Base-by-base conservation (phyloP, 2,329 filamentous ascomycete genomes). In the Immersiporthe knoxdaviesiana region DNA sequence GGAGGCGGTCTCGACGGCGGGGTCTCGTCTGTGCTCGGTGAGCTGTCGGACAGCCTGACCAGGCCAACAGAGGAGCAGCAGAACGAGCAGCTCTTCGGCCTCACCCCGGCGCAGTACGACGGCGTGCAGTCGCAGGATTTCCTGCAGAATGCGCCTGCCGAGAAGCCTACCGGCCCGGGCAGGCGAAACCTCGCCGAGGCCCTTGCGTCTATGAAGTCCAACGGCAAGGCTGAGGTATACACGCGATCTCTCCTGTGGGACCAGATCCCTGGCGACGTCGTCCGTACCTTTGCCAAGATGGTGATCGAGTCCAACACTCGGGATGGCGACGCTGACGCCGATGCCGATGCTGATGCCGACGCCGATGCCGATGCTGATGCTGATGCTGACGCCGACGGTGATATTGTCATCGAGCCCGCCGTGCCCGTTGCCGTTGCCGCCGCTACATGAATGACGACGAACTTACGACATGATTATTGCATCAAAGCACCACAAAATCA, bases 171-270 rank as follows among this genome's bases (percentile, higher is more conserved):
- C 59, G 90, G 87, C 76, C 86, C 87, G 75, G 87, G 88, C 74
- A 90, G 92, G 73, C 88, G 90, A 76, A 94, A 92, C 79, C 87
- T 96, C 61, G 92, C 91, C 59, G 91, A 97, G 74, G 91, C 93
- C 10, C 87, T 97, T 61, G 89, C 91, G 64, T 90, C 88, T 60
- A 93, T 97, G 89, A 90, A 93, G 74, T 88, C 86, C 75, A 84
- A 85, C 75, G 87, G 85, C 76, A 93, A 93, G 80, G 92, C 94
- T 68, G 94, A 97, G 76, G 92, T 97, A 56, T 97, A 97, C 82
- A 97, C 94, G 44, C 88, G 95, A 69, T 97, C 93, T 72, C 86
- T 98, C 71, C 89, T 98, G 69, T 97, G 93, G 93, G 94, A 97
- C 77, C 92, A 94, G 80, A 94, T 98, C 75, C 94, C 96, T 18